Conservation (phyloP, 352 stramenopile species). For the Hyaloperonospora brassicae region DNA sequence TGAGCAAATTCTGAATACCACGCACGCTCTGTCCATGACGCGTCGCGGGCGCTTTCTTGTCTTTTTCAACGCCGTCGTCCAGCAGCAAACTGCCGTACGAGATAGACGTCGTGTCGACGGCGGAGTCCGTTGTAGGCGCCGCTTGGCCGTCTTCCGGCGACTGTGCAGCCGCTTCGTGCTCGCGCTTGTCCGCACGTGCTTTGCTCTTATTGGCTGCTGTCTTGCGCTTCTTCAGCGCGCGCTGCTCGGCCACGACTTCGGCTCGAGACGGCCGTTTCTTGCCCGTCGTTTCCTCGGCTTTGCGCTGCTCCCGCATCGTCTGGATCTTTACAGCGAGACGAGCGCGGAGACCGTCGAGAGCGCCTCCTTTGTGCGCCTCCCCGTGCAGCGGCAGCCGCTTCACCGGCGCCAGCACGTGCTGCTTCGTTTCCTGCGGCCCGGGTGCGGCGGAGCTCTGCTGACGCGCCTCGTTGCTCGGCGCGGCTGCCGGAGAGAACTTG, state of each 20-base stretch:
- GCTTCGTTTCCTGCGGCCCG: conserved; percentile 42
- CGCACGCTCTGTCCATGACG: conserved; percentile 62
- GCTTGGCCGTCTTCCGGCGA: conserved; percentile 12
- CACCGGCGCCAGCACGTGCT: conserved; percentile 6
- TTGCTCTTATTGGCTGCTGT: conserved; percentile 55
- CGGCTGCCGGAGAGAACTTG: conserved; percentile 56
- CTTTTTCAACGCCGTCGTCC: conserved; percentile 42
- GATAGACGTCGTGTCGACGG: conserved; percentile 30
- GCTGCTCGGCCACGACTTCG: conserved; percentile 22
- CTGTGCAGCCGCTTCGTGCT: conserved; percentile 30
- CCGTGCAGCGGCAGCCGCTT: no score
- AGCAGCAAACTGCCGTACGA: conserved; percentile 75
- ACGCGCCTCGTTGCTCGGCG: conserved; percentile 57
- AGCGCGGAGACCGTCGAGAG: conserved; percentile 55
- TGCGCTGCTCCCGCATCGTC: conserved; percentile 63
- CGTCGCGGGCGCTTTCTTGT: conserved; percentile 46
- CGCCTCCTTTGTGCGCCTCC: conserved; percentile 11
- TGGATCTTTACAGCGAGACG: conserved; percentile 64
- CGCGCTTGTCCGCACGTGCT: conserved; percentile 27
- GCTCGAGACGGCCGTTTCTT: conserved; percentile 42
- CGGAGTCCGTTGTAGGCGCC: conserved; percentile 10
- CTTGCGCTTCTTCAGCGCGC: conserved; percentile 31
- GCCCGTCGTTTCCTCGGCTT: conserved; percentile 50
- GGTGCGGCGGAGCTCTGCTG: conserved; percentile 40
- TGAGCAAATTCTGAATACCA: conserved; percentile 71